phyloP scores from a whole-genome alignment of 805 yeast species.

The Scheffersomyces stipitis region DNA sequence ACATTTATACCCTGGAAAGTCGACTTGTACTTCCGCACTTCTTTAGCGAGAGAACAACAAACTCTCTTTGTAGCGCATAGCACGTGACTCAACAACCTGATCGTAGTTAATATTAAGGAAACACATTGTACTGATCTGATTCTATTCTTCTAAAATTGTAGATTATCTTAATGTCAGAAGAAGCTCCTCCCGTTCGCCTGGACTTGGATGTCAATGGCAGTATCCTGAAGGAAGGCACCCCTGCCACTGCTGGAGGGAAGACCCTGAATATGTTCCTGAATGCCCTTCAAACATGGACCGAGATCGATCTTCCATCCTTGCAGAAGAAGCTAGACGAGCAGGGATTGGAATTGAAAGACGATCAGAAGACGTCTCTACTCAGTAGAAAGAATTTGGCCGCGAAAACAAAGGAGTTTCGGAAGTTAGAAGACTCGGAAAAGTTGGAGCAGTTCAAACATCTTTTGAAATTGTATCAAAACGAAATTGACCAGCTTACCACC shows the following conservation, averaged over 20 bases:
- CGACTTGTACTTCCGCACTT: no score
- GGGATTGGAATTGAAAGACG: conserved; percentile 68
- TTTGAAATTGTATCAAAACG: conserved; percentile 78
- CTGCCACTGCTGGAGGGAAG: conserved; percentile 7
- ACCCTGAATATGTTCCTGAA: background rate
- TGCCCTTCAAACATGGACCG: conserved; percentile 75
- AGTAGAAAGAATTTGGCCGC: conserved; percentile 76
- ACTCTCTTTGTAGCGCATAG: no score
- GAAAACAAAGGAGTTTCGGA: conserved; percentile 83
- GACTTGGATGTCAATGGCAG: no score
- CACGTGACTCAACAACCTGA: no score
- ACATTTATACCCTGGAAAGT: no score
- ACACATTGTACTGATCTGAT: no score
- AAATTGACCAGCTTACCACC: conserved; percentile 78
- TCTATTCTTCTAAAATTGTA: no score
- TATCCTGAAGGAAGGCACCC: background rate
- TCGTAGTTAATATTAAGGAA: no score
- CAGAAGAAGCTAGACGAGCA: conserved; percentile 75
- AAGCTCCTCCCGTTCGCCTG: no score
- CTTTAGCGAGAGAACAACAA: no score
- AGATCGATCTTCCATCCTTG: conserved; percentile 64
- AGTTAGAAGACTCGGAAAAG: conserved; percentile 66
- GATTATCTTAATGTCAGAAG: no score
- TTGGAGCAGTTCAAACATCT: conserved; percentile 63
- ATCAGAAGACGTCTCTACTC: conserved; percentile 65